Evolutionary conservation across 108 stramenopile species (phyloP), one percentile per base, ranked within the genome.

Genomic region (Asterionellopsis glacialis): DNA sequence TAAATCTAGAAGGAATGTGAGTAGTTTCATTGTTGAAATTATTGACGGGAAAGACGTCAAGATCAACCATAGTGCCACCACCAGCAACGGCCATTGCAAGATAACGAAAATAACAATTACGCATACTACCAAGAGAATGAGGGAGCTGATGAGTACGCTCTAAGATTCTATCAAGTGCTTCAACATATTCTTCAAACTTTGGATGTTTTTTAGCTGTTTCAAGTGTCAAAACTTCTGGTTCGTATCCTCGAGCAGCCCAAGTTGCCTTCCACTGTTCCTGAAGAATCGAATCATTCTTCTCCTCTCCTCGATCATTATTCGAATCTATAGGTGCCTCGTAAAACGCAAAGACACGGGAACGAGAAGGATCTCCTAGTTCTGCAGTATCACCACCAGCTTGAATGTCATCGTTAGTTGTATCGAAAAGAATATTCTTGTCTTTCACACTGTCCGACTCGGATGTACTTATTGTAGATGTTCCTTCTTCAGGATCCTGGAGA

Each of bases 41-140:
- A 15, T 19, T 3, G 7, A 61, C 16, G 9, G 68, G 68, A 41
- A 61, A 47, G 16, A 45, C 53, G 27, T 69, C 68, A 52, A 51
- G 57, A 47, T 69, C 68, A 15, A 33, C 27, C 65, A 61, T 56
- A 28, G 33, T 57, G 9, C 68, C 68, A 19, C 68, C 68, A 18
- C 45, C 61, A n/a, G 44, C 51, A 43, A 54, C 61, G 45, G 61
- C 55, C 53, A 69, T 53, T 14, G 68, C 68, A 16, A 69, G 21
- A 53, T 55, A 69, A 13, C 61, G 52, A 18, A 41, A 57, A 41
- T 25, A 57, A 38, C 56, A 39, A 28, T 55, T 25, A 9, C 47
- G 47, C 47, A 48, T 16, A 16, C 9, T 21, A n/a, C 14, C 9
- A 1, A 11, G 14, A 16, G 41, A 0, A 26, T 26, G 23, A 18